Conservation (phyloP, 495 filamentous ascomycete species). For the Trichoderma virens region DNA sequence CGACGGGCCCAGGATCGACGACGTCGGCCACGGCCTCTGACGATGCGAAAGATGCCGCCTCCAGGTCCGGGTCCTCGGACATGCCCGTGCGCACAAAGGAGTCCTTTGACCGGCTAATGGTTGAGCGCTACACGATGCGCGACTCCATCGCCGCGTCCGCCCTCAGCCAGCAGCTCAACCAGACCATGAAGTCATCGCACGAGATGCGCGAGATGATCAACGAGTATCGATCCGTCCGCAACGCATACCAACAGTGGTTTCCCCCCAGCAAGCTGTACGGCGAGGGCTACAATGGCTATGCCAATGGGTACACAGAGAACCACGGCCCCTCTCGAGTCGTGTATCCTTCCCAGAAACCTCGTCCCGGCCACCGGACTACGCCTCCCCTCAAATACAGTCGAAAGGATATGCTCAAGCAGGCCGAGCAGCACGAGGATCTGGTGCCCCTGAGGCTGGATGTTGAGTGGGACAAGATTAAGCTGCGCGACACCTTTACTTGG, state of each 20-base stretch:
- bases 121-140: conserved; percentile 71
- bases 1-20: conserved; percentile 7
- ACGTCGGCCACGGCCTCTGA: conserved; percentile 22
- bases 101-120: conserved; percentile 47
- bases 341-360: conserved; percentile 66
- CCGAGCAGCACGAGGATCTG: conserved; percentile 81
- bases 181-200: conserved; percentile 31
- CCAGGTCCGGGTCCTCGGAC: conserved; percentile 18
- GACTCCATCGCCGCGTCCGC: conserved; percentile 64
- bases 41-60: conserved; percentile 19
- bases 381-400: conserved; percentile 61
- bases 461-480: conserved; percentile 90
- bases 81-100: conserved; percentile 37
- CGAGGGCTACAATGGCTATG: conserved; percentile 80
- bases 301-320: conserved; percentile 72
- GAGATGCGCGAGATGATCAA: conserved; percentile 30
- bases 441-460: conserved; percentile 89
- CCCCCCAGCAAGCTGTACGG: conserved; percentile 49
- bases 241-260: conserved; percentile 37
- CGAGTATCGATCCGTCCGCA: conserved; percentile 46
- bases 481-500: conserved; percentile 97
- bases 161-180: conserved; percentile 38
- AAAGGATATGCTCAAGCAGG: conserved; percentile 73
- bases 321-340: conserved; percentile 46
- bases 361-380: conserved; percentile 66